Evolutionary conservation across 2,329 filamentous ascomycete species (phyloP), one percentile per base, ranked within the genome.

Genomic region (Claviceps arundinis): DNA sequence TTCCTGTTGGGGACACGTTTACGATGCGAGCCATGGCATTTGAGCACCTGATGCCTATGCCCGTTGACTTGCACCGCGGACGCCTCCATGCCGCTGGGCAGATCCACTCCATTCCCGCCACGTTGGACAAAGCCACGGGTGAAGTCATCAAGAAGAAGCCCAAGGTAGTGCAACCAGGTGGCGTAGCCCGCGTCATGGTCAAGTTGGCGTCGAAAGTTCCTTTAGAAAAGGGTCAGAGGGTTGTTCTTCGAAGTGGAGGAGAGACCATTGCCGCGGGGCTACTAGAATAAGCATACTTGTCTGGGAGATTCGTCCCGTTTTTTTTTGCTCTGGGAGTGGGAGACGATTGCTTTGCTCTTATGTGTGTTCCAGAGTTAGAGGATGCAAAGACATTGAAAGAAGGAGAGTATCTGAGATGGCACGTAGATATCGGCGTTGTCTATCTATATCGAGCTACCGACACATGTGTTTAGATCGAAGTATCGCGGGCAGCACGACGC

Each of bases 181-280:
- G 74, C 50, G 82, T 95, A 50, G 90, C 89, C 5, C 77, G 87
- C 54, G 77, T 96, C 1, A 74, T 81, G 52, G 80, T 97, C 26
- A 85, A 86, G 64, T 70, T 95, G 61, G 81, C 84, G 48, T 72
- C 75, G 22, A 83, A 82, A 56, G 79, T 93, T 50, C 89, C 93
- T 16, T 67, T 97, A 47, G 93, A 96, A 67, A 76, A 78, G 16
- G 87, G 87, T 0, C 83, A 84, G 57, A 78, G 89, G 58, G 81
- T 98, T 45, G 87, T 97, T 30, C 69, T 98, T 50, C 76, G 93
- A 55, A 82, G 82, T 57, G 81, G 82, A 50, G 93, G 93, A 1
- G 80, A 85, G 59, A 97, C 93, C 1, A 78, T 97, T 54, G 93
- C 89, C 11, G 89, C 90, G 40, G 93, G 93, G 2, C 70, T 95